Evolutionary conservation across 768 basidiomycete genomes (phyloP).

Genomic region (Mycena maculata): DNA sequence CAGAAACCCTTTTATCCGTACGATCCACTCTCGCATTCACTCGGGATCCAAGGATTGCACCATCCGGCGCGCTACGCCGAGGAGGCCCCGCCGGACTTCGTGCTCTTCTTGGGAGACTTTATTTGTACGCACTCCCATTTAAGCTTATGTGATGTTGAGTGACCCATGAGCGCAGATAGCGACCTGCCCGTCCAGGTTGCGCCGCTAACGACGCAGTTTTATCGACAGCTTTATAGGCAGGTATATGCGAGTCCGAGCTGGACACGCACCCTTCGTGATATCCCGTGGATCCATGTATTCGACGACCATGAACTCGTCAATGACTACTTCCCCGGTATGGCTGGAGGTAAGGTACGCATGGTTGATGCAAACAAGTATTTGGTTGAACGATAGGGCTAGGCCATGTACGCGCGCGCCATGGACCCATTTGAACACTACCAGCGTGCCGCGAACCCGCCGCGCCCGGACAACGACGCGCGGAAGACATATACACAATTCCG

Average conservation of each 20-base stretch:
- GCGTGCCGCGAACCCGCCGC: slow-evolving; percentile 9
- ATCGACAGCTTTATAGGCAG: slow-evolving; percentile 13
- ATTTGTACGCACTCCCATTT: neutral
- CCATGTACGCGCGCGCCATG: slow-evolving; percentile 6
- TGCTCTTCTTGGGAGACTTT: slow-evolving; percentile 18
- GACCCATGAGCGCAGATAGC: neutral
- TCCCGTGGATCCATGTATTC: slow-evolving; percentile 21
- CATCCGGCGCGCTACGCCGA: slow-evolving; percentile 9
- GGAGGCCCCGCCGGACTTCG: neutral
- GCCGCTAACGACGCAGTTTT: slow-evolving; percentile 2
- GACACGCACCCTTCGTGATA: slow-evolving; percentile 17
- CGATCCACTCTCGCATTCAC: slow-evolving; percentile 5
- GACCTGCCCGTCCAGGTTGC: slow-evolving; percentile 10
- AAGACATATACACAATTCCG: slow-evolving; percentile 19
- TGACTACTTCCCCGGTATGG: slow-evolving; percentile 12
- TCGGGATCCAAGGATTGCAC: slow-evolving; percentile 3
- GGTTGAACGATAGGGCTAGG: neutral
- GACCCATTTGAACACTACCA: slow-evolving; percentile 16
- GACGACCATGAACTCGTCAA: slow-evolving; percentile 23
- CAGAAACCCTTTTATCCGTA: slow-evolving; percentile 20
- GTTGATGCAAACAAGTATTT: too few relatives aligned
- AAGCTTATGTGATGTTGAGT: neutral
- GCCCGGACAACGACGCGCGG: neutral
- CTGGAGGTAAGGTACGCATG: neutral
- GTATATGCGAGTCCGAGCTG: slow-evolving; percentile 20